Conservation (phyloP, 2,329 filamentous ascomycete genomes). For the Alternaria triticina region DNA sequence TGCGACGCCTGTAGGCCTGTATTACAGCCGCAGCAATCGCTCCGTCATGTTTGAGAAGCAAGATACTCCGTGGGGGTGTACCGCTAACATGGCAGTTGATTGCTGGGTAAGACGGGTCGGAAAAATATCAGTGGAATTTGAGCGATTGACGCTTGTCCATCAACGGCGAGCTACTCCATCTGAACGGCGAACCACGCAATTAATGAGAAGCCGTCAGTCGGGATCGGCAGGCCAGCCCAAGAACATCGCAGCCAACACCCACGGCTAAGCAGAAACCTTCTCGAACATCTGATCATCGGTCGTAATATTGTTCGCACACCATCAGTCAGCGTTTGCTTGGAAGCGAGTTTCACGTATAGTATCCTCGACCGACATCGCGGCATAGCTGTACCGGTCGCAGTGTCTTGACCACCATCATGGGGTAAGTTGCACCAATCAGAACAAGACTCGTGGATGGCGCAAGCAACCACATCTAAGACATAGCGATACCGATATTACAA, state of each 20-base stretch:
- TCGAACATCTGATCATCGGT: constrained; percentile 1
- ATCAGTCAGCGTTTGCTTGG: background rate
- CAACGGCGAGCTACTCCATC: background rate
- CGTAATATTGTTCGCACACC: constrained; percentile 12
- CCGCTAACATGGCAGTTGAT: background rate
- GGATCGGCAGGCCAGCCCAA: background rate
- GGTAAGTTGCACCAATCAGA: background rate
- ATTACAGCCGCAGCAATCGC: background rate
- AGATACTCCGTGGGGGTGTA: background rate
- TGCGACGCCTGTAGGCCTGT: background rate
- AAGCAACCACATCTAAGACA: background rate
- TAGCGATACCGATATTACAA: background rate
- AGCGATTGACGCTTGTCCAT: background rate
- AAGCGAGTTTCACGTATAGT: constrained; percentile 13
- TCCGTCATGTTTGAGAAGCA: background rate
- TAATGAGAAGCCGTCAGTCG: background rate
- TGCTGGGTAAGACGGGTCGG: background rate
- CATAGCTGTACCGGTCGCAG: background rate
- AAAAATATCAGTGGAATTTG: background rate
- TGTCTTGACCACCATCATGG: background rate
- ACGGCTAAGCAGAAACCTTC: background rate
- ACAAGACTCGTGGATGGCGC: background rate
- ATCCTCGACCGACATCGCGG: background rate
- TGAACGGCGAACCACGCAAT: background rate
- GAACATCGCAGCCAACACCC: background rate